phyloP scores from a whole-genome alignment of 768 basidiomycete species.

The Mycena rosella region DNA sequence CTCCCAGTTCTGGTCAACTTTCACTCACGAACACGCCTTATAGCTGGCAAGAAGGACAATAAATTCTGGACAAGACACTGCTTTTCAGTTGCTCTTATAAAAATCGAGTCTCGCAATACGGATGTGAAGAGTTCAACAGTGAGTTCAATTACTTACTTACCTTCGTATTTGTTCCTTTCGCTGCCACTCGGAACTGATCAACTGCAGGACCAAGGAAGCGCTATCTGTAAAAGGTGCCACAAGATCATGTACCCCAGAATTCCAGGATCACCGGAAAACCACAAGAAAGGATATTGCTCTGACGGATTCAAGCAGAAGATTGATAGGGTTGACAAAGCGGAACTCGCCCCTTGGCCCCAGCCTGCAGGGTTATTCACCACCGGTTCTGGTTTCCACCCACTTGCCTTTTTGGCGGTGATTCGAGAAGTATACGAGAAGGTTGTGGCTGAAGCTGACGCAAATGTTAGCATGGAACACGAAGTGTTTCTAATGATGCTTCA shows the following conservation, averaged over 20 bases:
- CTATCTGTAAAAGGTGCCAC: no score
- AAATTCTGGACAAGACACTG: slow-evolving; percentile 5
- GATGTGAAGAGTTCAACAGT: no score
- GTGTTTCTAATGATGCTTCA: not conserved
- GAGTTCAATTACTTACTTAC: no score
- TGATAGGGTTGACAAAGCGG: not conserved
- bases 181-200: no score
- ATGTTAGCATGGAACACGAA: slow-evolving; percentile 5
- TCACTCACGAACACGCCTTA: not conserved
- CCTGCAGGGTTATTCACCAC: not conserved
- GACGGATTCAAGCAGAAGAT: not conserved
- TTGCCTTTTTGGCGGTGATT: not conserved
- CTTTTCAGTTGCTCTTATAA: no score
- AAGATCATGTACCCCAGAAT: no score
- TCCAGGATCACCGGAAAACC: not conserved
- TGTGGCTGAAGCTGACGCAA: not conserved
- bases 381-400: not conserved
- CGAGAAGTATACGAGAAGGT: not conserved
- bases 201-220: no score
- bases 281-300: not conserved
- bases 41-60: not conserved
- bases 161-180: no score
- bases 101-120: no score
- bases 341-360: not conserved
- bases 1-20: not conserved